phyloP scores from a whole-genome alignment of 108 stramenopile species.

The Conticribra weissflogii region DNA sequence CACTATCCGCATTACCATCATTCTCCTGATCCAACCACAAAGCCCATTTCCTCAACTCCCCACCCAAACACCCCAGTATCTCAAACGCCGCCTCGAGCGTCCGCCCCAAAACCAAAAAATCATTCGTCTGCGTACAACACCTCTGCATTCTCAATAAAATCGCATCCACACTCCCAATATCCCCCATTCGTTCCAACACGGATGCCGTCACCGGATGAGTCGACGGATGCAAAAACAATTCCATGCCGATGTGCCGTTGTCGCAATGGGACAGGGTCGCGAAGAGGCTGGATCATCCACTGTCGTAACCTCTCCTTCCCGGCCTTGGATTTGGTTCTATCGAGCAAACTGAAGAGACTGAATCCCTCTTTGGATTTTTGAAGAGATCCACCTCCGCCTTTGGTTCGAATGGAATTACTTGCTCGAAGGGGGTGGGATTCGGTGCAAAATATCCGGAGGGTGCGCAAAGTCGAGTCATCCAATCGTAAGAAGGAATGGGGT shows the following conservation, averaged over 20 bases:
- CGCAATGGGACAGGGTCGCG: constrained; percentile 55
- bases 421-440: constrained; percentile 81
- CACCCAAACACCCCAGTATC: constrained; percentile 57
- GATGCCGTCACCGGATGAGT: constrained; percentile 49
- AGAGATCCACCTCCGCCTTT: constrained; percentile 20
- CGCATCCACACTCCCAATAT: constrained; percentile 75
- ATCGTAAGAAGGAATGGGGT: constrained; percentile 59
- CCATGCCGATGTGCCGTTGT: constrained; percentile 82
- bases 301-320: constrained; percentile 80
- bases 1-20: background rate
- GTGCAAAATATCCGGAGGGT: constrained; percentile 83
- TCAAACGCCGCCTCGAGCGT: constrained; percentile 67
- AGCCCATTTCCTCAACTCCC: constrained; percentile 51
- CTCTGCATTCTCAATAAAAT: constrained; percentile 88
- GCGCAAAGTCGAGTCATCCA: constrained; percentile 62
- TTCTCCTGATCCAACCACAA: constrained; percentile 29
- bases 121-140: constrained; percentile 65
- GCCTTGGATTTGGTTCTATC: constrained; percentile 85
- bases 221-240: constrained; percentile 73
- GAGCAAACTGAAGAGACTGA: constrained; percentile 87
- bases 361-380: constrained; percentile 89
- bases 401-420: constrained; percentile 48
- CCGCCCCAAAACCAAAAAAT: constrained; percentile 63
- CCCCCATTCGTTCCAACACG: constrained; percentile 58
- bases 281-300: constrained; percentile 92